Base-by-base conservation (phyloP, 1,284 basidiomycete genomes). In the Thecaphora frezii region DNA sequence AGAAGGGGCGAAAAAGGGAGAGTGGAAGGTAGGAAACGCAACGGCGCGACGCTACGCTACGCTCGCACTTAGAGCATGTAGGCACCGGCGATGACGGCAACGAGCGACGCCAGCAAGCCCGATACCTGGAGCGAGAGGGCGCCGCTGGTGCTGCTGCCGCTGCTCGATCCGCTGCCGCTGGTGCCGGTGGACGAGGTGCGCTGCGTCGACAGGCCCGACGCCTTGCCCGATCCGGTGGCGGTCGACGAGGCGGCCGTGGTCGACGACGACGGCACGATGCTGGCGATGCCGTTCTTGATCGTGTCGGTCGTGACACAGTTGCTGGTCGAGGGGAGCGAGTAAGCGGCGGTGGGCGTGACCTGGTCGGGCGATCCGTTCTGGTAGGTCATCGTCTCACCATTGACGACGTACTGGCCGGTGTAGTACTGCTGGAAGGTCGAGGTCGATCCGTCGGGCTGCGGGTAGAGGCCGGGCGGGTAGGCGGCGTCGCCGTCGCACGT, bases 401-500 rank as follows among this genome's bases (percentile, higher is more conserved):
- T 18, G 40, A 56, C 53, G 39, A 66, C 64, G 56, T 63, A 72
- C 22, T 66, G 44, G 46, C 66, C 71, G 26, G 65, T 68, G 48
- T 47, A 69, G 59, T 59, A 74, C 55, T 76, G 74, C 48, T 69
- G 47, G 71, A 74, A 74, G 38, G 73, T 65, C 25, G 73, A 73
- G 33, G 74, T 75, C 18, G 38, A 43, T 36, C 73, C 73, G 52
- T 64, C 45, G 47, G 41, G 44, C 33, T 52, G 25, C 18, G 66
- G 53, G 57, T 63, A 76, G 40, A 69, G 48, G 51, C 75, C 75
- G 19, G 75, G 75, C 0, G 75, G 75, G 66, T 72, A 76, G 25
- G 74, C 74, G 33, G 73, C 49, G 50, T 77, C 75, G 30, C 60
- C 75, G 22, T 77, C 75, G 55, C 75, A 77, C 19, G 71, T 57